phyloP scores from a whole-genome alignment of 2,329 filamentous ascomycete species.

The Diaporthe longicolla region DNA sequence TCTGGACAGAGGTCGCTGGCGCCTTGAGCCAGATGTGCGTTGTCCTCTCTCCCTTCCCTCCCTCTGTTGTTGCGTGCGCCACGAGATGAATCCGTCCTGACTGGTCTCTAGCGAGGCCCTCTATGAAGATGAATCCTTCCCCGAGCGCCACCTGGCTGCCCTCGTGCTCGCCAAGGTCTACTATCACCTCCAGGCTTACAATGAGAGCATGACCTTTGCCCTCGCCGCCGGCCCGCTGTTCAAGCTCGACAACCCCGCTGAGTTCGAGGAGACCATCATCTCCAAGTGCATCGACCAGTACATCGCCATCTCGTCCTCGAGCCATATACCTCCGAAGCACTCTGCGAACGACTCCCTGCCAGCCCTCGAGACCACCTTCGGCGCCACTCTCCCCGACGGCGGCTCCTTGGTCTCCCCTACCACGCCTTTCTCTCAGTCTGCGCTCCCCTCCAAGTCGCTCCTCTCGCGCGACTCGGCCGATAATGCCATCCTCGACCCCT shows the following conservation, averaged over 20 bases:
- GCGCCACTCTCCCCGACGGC: constrained; percentile 75
- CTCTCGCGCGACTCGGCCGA: constrained; percentile 85
- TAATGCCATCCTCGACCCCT: constrained; percentile 73
- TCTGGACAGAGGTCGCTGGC: constrained; percentile 97
- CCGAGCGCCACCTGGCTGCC: constrained; percentile 93
- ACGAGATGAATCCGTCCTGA: constrained; percentile 39
- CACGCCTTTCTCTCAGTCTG: constrained; percentile 95
- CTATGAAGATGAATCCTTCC: constrained; percentile 96
- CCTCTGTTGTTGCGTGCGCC: constrained; percentile 36
- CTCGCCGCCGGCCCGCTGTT: constrained; percentile 95
- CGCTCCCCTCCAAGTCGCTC: constrained; percentile 92
- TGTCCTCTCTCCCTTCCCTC: constrained; percentile 1
- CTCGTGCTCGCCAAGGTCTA: constrained; percentile 98
- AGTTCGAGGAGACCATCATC: constrained; percentile 99
- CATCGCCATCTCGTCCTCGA: constrained; percentile 78
- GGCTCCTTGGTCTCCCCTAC: constrained; percentile 86
- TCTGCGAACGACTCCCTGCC: constrained; percentile 65
- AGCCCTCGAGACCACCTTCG: constrained; percentile 86
- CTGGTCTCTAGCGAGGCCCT: constrained; percentile 82
- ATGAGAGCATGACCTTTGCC: constrained; percentile 99
- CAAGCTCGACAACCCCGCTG: constrained; percentile 89
- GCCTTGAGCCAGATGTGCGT: constrained; percentile 91
- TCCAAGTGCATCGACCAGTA: constrained; percentile 99
- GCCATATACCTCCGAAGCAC: constrained; percentile 62
- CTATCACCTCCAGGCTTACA: constrained; percentile 98